phyloP scores from a whole-genome alignment of 1,284 basidiomycete genomes.

The Farysia itapuensis region DNA sequence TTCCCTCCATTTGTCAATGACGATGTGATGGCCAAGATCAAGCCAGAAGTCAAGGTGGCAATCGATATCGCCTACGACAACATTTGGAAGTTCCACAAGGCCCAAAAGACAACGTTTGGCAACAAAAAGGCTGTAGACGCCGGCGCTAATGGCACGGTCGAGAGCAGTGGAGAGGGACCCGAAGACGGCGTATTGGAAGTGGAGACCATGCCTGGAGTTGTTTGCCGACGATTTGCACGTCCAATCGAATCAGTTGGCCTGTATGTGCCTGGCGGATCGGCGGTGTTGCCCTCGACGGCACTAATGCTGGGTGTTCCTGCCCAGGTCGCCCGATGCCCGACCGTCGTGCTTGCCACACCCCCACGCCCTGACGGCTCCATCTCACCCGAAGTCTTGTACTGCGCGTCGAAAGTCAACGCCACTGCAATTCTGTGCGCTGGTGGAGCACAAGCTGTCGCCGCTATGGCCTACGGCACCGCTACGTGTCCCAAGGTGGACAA shows the following conservation, averaged over 20 bases:
- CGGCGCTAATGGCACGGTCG: constrained; percentile 10
- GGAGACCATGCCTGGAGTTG: constrained; percentile 95
- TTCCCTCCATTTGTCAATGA: constrained; percentile 63
- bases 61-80: constrained; percentile 92
- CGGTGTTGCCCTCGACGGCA: constrained; percentile 92
- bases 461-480: constrained; percentile 92
- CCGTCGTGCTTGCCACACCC: constrained; percentile 91
- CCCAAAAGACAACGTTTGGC: constrained; percentile 54
- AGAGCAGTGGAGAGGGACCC: constrained; percentile 63
- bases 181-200: constrained; percentile 71
- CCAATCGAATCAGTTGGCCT: constrained; percentile 93
- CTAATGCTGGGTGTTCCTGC: constrained; percentile 98
- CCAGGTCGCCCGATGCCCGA: constrained; percentile 91
- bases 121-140: constrained; percentile 64
- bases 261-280: constrained; percentile 97
- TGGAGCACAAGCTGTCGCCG: constrained; percentile 95
- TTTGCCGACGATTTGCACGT: constrained; percentile 72
- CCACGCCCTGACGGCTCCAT: constrained; percentile 66
- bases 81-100: constrained; percentile 66
- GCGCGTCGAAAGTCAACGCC: constrained; percentile 51
- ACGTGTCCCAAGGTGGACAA: constrained; percentile 97
- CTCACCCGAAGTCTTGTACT: constrained; percentile 58
- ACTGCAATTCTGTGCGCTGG: constrained; percentile 66
- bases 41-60: constrained; percentile 68
- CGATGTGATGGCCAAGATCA: constrained; percentile 59